Base-by-base conservation (phyloP, 2,329 filamentous ascomycete species). In the Botrytis fragariae region DNA sequence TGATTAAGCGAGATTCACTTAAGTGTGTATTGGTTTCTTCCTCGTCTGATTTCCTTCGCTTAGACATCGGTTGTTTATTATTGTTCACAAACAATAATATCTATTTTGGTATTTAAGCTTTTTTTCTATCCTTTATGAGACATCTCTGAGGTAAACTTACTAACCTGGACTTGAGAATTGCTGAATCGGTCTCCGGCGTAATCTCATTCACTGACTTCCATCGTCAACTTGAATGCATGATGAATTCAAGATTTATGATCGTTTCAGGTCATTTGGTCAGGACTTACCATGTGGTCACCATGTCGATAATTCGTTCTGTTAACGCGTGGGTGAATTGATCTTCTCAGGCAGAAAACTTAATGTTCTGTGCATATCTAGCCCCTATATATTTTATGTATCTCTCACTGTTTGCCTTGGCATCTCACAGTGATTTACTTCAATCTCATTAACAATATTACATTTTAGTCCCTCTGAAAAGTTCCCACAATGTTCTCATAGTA, bases 101-200 rank as follows among this genome's bases (percentile, higher is more conserved):
- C 51, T 54, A 2, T 29, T 54, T n/a, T 16, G 25, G 12, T 29
- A 3, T 29, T 18, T 54, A 16, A 29, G 51, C 51, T 16, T 29
- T 14, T 54, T 16, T 7, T 16, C 51, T 18, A 8, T 29, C 6
- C 51, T 57, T n/a, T 4, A 18, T 51, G 48, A 51, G 48, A n/a
- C 44, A 51, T 16, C 4, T 51, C 10, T n/a, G 10, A 51, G 22
- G 25, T 51, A 25, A n/a, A 14, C 10, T 1, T 51, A 51, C 25
- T 51, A n/a, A 51, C 4, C n/a, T 51, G 22, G 51, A 29, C n/a
- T 57, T n/a, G n/a, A n/a, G n/a, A n/a, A n/a, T n/a, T n/a, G n/a
- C n/a, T n/a, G n/a, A n/a, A n/a, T n/a, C n/a, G n/a, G n/a, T 4
- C 14, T 32, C 51, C 5, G 8, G 6, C 0, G 3, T 5, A 32